phyloP scores from a whole-genome alignment of 1,284 basidiomycete genomes.

The Tylopilus sp. region DNA sequence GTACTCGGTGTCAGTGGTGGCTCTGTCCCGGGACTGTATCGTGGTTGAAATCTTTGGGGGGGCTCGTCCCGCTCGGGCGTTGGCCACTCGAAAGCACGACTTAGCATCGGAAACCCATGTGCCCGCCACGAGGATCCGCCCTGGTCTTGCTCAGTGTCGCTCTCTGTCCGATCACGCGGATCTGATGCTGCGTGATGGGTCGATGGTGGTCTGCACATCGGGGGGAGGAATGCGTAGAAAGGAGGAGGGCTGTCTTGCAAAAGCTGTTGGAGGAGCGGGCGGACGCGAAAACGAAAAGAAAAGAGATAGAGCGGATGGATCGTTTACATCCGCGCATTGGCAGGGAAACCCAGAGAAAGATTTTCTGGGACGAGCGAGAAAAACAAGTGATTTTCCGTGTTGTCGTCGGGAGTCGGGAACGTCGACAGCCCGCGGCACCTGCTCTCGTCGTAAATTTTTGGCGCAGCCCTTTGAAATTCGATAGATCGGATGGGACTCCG shows the following conservation, averaged over 20 bases:
- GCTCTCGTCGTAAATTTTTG: constrained; percentile 26
- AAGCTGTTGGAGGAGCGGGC: constrained; percentile 15
- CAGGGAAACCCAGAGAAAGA: constrained; percentile 15
- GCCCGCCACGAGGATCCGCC: constrained; percentile 24
- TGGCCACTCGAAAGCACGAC: constrained; percentile 27
- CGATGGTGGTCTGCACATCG: constrained; percentile 24
- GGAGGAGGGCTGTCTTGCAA: constrained; percentile 2
- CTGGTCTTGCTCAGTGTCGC: constrained; percentile 36
- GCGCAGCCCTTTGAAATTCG: constrained; percentile 32
- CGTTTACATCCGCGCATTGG: constrained; percentile 33
- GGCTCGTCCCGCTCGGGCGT: constrained; percentile 20
- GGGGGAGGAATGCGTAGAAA: constrained; percentile 5
- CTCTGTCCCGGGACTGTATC: constrained; percentile 8
- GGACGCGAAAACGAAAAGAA: constrained; percentile 30
- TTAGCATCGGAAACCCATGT: constrained; percentile 17
- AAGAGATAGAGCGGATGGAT: constrained; percentile 16
- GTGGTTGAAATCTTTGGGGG: constrained; percentile 9
- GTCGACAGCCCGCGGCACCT: constrained; percentile 22
- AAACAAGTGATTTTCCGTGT: constrained; percentile 18
- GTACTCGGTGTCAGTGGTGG: constrained; percentile 18
- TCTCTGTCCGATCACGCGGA: constrained; percentile 20
- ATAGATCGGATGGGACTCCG: constrained; percentile 9
- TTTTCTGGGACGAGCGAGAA: constrained; percentile 20
- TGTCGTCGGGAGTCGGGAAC: constrained; percentile 30
- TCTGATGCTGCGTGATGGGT: constrained; percentile 8